Percentiles rank a stretch among this genome's conserved stretches.
phyloP scores from a whole-genome alignment of 257 asterid genomes.

The Coffea eugenioides region DNA sequence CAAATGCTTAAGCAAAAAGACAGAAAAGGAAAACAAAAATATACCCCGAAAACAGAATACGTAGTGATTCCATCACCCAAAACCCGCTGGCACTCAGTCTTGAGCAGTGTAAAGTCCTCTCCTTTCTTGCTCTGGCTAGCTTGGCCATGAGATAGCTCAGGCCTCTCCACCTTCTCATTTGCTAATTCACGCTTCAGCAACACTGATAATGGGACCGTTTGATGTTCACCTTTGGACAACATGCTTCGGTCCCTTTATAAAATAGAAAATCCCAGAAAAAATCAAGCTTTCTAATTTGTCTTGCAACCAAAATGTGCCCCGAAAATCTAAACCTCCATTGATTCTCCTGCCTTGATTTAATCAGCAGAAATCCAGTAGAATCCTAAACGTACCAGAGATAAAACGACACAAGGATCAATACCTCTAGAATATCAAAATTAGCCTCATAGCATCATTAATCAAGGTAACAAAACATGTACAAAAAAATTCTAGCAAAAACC shows the following conservation, averaged over 20 bases:
- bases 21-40: neutral
- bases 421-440: slow-evolving; percentile 11
- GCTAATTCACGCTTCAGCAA: slow-evolving; percentile 91
- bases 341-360: slow-evolving; percentile 26
- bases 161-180: slow-evolving; percentile 88
- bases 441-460: slow-evolving; percentile 1
- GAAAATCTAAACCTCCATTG: slow-evolving; percentile 36
- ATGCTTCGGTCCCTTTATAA: slow-evolving; percentile 37
- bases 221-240: slow-evolving; percentile 87
- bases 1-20: neutral
- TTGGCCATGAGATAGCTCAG: slow-evolving; percentile 76
- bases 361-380: slow-evolving; percentile 46
- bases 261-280: slow-evolving; percentile 12
- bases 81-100: slow-evolving; percentile 81
- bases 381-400: slow-evolving; percentile 29
- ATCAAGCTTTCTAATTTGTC: slow-evolving; percentile 15
- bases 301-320: slow-evolving; percentile 5
- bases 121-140: slow-evolving; percentile 96
- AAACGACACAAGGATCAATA: slow-evolving; percentile 17
- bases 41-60: slow-evolving; percentile 87
- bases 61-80: slow-evolving; percentile 93
- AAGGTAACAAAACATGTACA: slow-evolving; percentile 3
- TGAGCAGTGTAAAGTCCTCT: slow-evolving; percentile 80
- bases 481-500: slow-evolving; percentile 10
- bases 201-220: slow-evolving; percentile 85